A percentile compares a stretch with the other conserved stretches of the same genome.
Conservation (phyloP, 371 early-diverging fungal species). For the Mucor sp. region DNA sequence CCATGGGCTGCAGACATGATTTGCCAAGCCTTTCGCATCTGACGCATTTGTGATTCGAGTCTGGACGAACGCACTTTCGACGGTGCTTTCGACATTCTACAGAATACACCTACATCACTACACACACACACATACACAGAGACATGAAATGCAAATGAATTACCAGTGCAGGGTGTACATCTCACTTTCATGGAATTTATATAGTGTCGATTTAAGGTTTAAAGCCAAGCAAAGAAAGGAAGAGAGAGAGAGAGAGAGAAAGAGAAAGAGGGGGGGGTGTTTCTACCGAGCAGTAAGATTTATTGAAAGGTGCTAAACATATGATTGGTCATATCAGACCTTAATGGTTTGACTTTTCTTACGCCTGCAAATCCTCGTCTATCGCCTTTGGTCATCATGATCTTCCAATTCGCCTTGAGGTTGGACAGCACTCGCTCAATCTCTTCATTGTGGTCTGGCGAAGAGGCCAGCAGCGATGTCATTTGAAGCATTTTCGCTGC, state of each 20-base stretch:
- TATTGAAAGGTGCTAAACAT: conserved; percentile 11
- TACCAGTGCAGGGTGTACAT: conserved; percentile 4
- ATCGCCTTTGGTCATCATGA: conserved; percentile 64
- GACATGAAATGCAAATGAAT: neutral
- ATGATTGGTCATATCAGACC: conserved; percentile 12
- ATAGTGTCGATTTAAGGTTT: neutral
- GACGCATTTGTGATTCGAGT: neutral
- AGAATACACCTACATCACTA: neutral
- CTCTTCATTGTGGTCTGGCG: conserved; percentile 56
- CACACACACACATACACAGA: neutral
- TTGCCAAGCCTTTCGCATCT: conserved; percentile 14
- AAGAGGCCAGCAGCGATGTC: conserved; percentile 68
- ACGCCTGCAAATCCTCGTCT: conserved; percentile 64
- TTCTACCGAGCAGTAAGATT: neutral
- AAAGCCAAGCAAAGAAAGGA: neutral
- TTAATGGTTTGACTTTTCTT: conserved; percentile 14
- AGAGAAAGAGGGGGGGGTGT: neutral
- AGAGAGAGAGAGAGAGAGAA: neutral
- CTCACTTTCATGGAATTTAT: neutral
- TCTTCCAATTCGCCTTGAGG: conserved; percentile 63
- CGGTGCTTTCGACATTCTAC: conserved; percentile 24
- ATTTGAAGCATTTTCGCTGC: conserved; percentile 79
- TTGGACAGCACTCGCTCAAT: conserved; percentile 60
- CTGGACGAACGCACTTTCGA: conserved; percentile 15
- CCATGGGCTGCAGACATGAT: conserved; percentile 1